Conservation (phyloP, 306 rosid genomes). For the Cajanus cajan region DNA sequence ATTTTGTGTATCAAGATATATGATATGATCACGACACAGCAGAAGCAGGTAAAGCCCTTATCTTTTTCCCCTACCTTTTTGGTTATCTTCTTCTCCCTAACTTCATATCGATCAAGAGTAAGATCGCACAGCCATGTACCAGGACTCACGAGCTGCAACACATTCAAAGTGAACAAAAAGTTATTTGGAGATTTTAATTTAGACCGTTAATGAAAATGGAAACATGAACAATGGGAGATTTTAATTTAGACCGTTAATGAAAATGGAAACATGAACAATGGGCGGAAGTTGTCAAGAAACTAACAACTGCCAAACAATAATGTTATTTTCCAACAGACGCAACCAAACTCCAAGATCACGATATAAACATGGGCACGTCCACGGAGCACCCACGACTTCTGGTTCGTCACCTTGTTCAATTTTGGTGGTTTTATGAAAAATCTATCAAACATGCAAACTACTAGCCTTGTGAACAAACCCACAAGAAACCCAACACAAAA, state of each 20-base stretch:
- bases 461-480: background rate
- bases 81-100: constrained; percentile 87
- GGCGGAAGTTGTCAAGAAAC: background rate
- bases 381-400: background rate
- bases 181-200: background rate
- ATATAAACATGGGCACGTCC: background rate
- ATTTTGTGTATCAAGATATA: background rate
- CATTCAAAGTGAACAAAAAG: background rate
- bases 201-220: background rate
- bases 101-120: constrained; percentile 83
- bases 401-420: background rate
- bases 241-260: background rate
- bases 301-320: background rate
- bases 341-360: background rate
- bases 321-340: background rate
- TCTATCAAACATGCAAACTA: background rate
- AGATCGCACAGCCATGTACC: constrained; percentile 88
- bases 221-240: background rate
- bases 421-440: background rate
- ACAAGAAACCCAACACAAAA: background rate
- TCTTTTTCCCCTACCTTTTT: constrained; percentile 47
- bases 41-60: background rate
- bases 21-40: background rate
- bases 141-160: constrained; percentile 70
- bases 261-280: background rate